Conservation (phyloP, 768 basidiomycete genomes). For the Leccinum arenicola region DNA sequence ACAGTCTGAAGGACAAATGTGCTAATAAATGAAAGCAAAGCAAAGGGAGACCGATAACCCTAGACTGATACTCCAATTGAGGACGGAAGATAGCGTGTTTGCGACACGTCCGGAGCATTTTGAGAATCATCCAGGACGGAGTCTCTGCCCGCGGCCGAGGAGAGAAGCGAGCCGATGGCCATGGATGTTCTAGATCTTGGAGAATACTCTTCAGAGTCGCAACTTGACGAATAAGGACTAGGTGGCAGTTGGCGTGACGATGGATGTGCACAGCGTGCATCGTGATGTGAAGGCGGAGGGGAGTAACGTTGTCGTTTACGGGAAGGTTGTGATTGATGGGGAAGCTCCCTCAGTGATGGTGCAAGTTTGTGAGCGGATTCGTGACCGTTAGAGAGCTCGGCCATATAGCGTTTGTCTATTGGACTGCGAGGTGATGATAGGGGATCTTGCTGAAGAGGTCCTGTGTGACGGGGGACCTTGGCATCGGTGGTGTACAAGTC, state of each 20-base stretch:
- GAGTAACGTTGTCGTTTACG: conserved; percentile 67
- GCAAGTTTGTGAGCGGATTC: conserved; percentile 11
- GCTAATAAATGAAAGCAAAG: conserved; percentile 22
- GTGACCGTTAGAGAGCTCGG: conserved; percentile 17
- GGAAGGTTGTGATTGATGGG: conserved; percentile 39
- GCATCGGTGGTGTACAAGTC: conserved; percentile 45
- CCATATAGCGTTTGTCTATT: conserved; percentile 20
- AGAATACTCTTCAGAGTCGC: conserved; percentile 66
- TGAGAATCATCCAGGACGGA: conserved; percentile 25
- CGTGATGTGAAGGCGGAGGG: conserved; percentile 42
- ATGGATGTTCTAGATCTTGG: conserved; percentile 72
- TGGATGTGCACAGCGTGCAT: conserved; percentile 31
- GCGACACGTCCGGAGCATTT: conserved; percentile 19
- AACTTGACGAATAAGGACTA: conserved; percentile 70
- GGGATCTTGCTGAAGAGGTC: conserved; percentile 33
- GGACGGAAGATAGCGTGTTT: conserved; percentile 16
- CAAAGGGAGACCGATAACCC: background rate
- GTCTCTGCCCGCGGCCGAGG: conserved; percentile 39
- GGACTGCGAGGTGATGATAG: conserved; percentile 36
- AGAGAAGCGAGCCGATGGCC: conserved; percentile 76
- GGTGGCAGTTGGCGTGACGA: conserved; percentile 56
- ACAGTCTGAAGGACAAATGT: conserved; percentile 14
- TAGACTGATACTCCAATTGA: conserved; percentile 25
- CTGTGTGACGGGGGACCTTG: conserved; percentile 28
- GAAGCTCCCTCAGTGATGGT: conserved; percentile 24